Base-by-base conservation (phyloP, 495 filamentous ascomycete genomes). In the Echria macrotheca region DNA sequence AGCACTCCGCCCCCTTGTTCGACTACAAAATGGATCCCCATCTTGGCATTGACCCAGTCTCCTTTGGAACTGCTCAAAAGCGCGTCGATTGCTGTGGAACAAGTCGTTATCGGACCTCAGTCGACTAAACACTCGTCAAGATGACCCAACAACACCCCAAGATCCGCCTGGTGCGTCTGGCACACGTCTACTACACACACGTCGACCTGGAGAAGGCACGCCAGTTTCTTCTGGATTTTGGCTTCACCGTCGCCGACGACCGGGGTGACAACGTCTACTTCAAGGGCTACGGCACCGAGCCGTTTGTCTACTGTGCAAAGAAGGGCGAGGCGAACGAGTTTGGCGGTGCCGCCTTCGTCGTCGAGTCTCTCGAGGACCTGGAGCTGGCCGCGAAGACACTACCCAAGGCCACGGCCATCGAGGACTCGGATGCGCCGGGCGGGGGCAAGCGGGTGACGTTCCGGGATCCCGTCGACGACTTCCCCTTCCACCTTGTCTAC, bases 401-500 rank as follows among this genome's bases (percentile, higher is more conserved):
- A 1, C 69, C 74, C 1, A 61, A 60, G 22, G 74, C 73, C 3
- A 67, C 63, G 4, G 50, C 53, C 14, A 68, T 80, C 29, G 57
- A 74, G 33, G 67, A 76, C 14, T 55, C 64, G 9, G 65, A 72
- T 43, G 75, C 73, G 0, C 78, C 77, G 0, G 79, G 79, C 11
- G 78, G 78, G 11, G 79, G 79, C 46, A 64, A 74, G 47, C 43
- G 72, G 5, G 70, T 81, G 1, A 76, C 78, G 0, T 65, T 81
- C 44, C 47, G 61, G 23, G 78, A 81, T 35, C 74, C 77, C 1
- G 69, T 70, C 31, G 69, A 80, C 39, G 73, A 71, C 11, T 79
- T 67, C 49, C 72, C 72, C 7, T 65, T 79, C 50, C 75, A 78
- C 53, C 61, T 83, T 18, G 66, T 79, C 0, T 65, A 73, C 41